Percentiles rank a stretch among this genome's conserved stretches.
Conservation (phyloP, 2,329 filamentous ascomycete genomes). For the Phyllosticta paracitricarpa region DNA sequence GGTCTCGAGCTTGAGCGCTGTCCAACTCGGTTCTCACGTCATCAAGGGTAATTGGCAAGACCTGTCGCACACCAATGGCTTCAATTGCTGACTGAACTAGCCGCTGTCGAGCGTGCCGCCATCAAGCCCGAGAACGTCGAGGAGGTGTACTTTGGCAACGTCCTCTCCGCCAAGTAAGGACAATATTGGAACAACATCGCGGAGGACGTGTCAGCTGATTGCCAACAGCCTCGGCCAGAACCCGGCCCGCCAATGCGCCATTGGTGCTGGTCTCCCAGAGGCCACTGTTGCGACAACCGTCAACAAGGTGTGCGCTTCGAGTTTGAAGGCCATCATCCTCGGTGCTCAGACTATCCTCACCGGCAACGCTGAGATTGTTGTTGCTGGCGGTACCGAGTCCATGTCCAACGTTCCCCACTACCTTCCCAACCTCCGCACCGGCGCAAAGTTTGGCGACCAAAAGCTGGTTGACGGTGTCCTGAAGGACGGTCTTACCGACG, state of each 20-base stretch:
- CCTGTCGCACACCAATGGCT: constrained; percentile 11
- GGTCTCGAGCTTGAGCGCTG: constrained; percentile 75
- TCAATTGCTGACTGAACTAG: constrained; percentile 26
- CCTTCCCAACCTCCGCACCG: constrained; percentile 73
- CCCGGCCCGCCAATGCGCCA: constrained; percentile 86
- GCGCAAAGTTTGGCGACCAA: constrained; percentile 90
- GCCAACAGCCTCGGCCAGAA: constrained; percentile 78
- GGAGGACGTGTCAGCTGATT: not conserved
- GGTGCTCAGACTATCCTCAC: constrained; percentile 97
- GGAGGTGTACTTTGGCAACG: constrained; percentile 97
- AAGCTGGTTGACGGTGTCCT: constrained; percentile 81
- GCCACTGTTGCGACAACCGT: constrained; percentile 79
- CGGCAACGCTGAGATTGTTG: constrained; percentile 82
- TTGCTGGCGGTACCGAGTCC: constrained; percentile 91
- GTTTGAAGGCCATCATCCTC: constrained; percentile 87
- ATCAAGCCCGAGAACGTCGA: constrained; percentile 85
- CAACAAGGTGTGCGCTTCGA: constrained; percentile 98
- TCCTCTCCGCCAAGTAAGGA: constrained; percentile 82
- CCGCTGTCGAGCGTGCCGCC: constrained; percentile 74
- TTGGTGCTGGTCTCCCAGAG: constrained; percentile 75
- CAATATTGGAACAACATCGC: not conserved
- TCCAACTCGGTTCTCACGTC: constrained; percentile 78
- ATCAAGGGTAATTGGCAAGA: constrained; percentile 63
- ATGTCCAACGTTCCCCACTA: constrained; percentile 99
- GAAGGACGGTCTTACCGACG: constrained; percentile 89